These are phyloP conservation scores for Simmondsia chinensis DNA, from an alignment of 148 eudicot species.

Conservation along the genomic window DNA sequence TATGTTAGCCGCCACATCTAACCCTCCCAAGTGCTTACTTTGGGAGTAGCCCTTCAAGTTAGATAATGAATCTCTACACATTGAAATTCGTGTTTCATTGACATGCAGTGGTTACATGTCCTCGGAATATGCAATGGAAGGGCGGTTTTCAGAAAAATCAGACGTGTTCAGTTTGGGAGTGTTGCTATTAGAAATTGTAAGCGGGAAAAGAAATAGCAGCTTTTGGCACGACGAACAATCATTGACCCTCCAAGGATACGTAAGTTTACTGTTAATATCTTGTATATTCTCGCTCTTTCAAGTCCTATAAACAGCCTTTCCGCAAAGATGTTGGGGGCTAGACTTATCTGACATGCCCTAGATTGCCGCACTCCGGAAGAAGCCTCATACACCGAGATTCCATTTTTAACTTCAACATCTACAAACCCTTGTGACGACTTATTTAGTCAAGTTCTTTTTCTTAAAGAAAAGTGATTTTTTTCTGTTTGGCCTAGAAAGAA, in stretches of 20 bases:
- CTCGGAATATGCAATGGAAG: constrained; percentile 52
- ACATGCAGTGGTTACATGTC: constrained; percentile 38
- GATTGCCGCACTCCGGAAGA: neutral
- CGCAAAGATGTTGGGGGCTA: neutral
- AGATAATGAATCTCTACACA: neutral
- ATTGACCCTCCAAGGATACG: constrained; percentile 21
- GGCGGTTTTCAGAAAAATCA: constrained; percentile 41
- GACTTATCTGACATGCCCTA: neutral
- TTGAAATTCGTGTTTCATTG: neutral
- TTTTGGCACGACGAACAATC: constrained; percentile 10
- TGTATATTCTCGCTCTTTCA: neutral
- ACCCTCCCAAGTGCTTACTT: neutral
- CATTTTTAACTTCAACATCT: neutral
- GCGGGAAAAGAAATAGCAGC: constrained; percentile 20
- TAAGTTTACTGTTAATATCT: constrained; percentile 16
- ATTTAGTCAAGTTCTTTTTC: no score
- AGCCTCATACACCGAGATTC: no score
- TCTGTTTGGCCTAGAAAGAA: no score
- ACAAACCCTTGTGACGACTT: neutral
- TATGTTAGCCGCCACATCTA: no score
- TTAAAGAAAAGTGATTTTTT: no score
- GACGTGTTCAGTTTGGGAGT: constrained; percentile 54
- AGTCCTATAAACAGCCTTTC: no score
- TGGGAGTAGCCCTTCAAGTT: neutral
- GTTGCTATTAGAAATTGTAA: constrained; percentile 31